phyloP scores from a whole-genome alignment of 75 land plant species.

The Isoetes taiwanensis region DNA sequence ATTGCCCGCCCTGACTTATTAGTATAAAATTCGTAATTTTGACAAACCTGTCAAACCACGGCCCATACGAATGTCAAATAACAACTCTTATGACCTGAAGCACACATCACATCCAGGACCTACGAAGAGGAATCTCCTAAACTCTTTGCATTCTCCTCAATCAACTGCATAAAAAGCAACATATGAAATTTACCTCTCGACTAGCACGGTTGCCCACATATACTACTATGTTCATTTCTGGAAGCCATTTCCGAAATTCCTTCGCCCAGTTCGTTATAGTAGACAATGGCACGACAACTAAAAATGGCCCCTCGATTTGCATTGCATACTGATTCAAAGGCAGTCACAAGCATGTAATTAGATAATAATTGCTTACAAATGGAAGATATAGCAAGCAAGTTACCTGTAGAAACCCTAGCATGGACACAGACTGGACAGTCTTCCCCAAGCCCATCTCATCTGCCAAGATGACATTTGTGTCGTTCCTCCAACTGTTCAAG shows the following conservation, averaged over 20 bases:
- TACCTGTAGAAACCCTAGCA: conserved; percentile 98
- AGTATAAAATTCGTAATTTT: conserved; percentile 75
- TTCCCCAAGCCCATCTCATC: conserved; percentile 99
- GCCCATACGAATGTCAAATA: no score
- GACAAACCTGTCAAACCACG: conserved; percentile 51
- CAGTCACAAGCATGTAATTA: background rate
- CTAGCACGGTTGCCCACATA: conserved; percentile 99
- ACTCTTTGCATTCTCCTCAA: no score
- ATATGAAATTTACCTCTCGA: conserved; percentile 55
- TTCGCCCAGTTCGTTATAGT: conserved; percentile 98
- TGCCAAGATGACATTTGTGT: conserved; percentile 96
- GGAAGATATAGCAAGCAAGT: background rate
- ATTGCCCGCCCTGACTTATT: conserved; percentile 48
- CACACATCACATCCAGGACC: no score
- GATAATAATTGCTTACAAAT: conserved; percentile 4
- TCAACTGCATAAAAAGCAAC: no score
- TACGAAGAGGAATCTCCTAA: no score
- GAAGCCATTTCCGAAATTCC: conserved; percentile 97
- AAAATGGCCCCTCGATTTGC: conserved; percentile 88
- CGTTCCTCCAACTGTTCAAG: conserved; percentile 78
- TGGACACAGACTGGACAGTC: conserved; percentile 97
- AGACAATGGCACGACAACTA: conserved; percentile 95
- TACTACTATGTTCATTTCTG: conserved; percentile 84
- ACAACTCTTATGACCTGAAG: no score
- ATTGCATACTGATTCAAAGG: conserved; percentile 53